phyloP scores from a whole-genome alignment of 148 eudicot species.

The Pouteria glomerata region DNA sequence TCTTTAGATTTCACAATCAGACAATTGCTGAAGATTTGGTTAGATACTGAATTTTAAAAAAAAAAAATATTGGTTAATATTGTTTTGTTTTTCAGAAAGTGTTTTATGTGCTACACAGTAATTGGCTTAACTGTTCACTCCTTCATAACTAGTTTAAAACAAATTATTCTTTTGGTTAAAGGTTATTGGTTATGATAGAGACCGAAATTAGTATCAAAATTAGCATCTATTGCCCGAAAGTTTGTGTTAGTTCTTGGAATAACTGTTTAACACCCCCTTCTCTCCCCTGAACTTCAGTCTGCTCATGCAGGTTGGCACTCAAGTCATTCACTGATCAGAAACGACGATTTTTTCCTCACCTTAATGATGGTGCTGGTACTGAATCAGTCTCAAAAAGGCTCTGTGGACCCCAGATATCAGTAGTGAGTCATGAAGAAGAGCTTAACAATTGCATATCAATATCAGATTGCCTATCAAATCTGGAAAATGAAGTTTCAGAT shows the following conservation, averaged over 20 bases:
- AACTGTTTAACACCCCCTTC: background rate
- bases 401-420: slow-evolving; percentile 36
- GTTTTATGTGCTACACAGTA: background rate
- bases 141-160: background rate
- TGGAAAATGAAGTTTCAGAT: slow-evolving; percentile 64
- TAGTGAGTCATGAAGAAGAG: slow-evolving; percentile 51
- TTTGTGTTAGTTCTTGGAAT: background rate
- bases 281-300: slow-evolving; percentile 1
- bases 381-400: slow-evolving; percentile 59
- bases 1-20: background rate
- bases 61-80: too few species aligned
- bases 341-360: slow-evolving; percentile 82
- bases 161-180: background rate
- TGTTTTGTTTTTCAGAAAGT: background rate
- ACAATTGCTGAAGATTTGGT: background rate
- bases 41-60: too few species aligned
- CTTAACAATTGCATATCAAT: slow-evolving; percentile 40
- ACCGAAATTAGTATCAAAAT: background rate
- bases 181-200: background rate
- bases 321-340: slow-evolving; percentile 91
- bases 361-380: slow-evolving; percentile 34
- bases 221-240: background rate
- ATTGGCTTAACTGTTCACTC: background rate
- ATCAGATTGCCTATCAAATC: slow-evolving; percentile 37
- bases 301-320: slow-evolving; percentile 66